Evolutionary conservation across 257 asterid genomes (phyloP).

Genomic region (Solanum okadae): DNA sequence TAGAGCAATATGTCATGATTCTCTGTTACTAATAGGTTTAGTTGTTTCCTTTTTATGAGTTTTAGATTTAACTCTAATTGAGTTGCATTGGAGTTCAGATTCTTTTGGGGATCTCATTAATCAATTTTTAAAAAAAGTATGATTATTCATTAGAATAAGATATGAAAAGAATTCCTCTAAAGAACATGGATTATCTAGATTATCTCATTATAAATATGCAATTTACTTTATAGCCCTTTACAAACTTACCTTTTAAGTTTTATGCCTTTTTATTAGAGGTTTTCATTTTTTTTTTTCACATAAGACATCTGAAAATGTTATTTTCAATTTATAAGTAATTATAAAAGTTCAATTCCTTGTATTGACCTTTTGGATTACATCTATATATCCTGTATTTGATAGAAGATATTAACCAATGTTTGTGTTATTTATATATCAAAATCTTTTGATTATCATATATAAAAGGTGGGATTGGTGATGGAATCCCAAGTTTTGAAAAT

Average conservation of each 20-base stretch:
- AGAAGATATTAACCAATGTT: not conserved
- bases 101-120: not conserved
- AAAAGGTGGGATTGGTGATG: not conserved
- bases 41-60: not conserved
- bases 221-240: not conserved
- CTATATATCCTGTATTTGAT: not conserved
- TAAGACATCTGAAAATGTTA: not conserved
- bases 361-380: not conserved
- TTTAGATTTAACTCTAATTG: not conserved
- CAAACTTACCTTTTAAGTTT: not conserved
- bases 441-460: not conserved
- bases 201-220: not conserved
- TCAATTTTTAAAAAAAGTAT: fast-evolving
- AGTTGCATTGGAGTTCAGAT: not conserved
- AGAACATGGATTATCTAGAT: too few species aligned
- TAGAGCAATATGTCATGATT: not conserved
- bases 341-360: not conserved
- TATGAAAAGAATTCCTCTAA: too few species aligned
- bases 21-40: not conserved
- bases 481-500: not conserved
- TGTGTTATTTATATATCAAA: not conserved
- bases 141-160: not conserved
- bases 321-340: not conserved
- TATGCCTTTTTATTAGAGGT: not conserved
- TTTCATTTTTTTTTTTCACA: not conserved